These are phyloP conservation scores for Camellia granthamiana DNA, from an alignment of 148 eudicot species.

Conservation along the genomic window DNA sequence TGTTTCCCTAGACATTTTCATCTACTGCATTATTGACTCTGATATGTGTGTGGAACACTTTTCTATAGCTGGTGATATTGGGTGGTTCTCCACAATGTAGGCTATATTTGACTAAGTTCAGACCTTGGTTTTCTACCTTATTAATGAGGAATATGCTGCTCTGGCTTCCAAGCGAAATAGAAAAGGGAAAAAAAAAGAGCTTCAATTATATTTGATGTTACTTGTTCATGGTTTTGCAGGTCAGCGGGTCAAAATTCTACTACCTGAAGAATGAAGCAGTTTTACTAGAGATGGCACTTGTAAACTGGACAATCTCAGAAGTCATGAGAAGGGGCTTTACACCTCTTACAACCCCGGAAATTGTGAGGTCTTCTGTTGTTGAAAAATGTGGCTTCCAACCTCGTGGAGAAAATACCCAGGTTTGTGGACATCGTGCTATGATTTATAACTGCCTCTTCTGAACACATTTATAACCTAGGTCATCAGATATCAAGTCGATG, in stretches of 20 bases:
- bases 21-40: not conserved
- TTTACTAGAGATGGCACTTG: conserved; percentile 77
- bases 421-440: conserved; percentile 12
- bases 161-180: not conserved
- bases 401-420: conserved; percentile 94
- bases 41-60: not conserved
- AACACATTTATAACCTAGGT: not conserved
- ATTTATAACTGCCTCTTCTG: not conserved
- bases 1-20: not conserved
- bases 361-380: conserved; percentile 76
- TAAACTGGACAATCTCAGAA: conserved; percentile 83
- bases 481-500: not conserved
- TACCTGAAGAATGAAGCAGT: conserved; percentile 94
- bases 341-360: conserved; percentile 89
- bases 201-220: not conserved
- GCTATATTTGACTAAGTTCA: not conserved
- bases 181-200: not conserved
- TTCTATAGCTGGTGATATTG: not conserved
- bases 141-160: not conserved
- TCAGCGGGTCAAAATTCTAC: conserved; percentile 93
- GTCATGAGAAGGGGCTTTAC: conserved; percentile 78
- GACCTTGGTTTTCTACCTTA: not conserved
- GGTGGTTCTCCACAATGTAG: not conserved
- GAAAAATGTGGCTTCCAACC: conserved; percentile 99
- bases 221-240: conserved; percentile 36